These are phyloP conservation scores for Kodamaea nitidulidarum DNA, from an alignment of 805 yeast genomes.

Conservation along the genomic window DNA sequence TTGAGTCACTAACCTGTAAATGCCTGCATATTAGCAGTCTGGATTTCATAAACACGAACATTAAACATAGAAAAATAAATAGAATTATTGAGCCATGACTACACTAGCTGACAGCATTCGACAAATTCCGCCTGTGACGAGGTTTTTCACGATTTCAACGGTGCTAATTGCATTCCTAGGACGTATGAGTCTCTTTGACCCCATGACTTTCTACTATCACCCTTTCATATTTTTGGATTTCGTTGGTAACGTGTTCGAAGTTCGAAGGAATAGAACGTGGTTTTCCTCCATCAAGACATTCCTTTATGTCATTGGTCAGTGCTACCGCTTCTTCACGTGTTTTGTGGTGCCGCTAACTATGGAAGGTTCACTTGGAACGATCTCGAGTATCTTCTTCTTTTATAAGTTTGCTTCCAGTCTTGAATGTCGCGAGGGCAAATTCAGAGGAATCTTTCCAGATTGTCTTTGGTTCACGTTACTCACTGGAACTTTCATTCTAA, in stretches of 20 bases:
- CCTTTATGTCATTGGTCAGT: slow-evolving; percentile 17
- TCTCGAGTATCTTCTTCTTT: slow-evolving; percentile 52
- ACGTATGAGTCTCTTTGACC: background rate
- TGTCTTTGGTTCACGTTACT: slow-evolving; percentile 51
- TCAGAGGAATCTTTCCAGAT: slow-evolving; percentile 50
- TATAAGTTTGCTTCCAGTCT: slow-evolving; percentile 55
- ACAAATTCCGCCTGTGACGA: slow-evolving; percentile 58
- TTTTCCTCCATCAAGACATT: background rate
- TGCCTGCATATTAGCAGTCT: too few relatives aligned
- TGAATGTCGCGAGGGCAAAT: slow-evolving; percentile 43
- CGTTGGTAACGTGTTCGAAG: background rate
- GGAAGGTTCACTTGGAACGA: slow-evolving; percentile 22
- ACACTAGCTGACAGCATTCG: slow-evolving; percentile 19
- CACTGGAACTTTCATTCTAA: slow-evolving; percentile 41
- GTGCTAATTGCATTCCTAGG: slow-evolving; percentile 5
- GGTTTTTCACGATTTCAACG: slow-evolving; percentile 49
- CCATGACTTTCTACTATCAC: background rate
- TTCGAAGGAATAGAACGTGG: background rate
- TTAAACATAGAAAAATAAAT: too few relatives aligned
- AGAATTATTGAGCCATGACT: slow-evolving; percentile 1
- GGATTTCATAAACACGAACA: too few relatives aligned
- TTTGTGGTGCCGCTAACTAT: slow-evolving; percentile 36
- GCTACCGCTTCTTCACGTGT: slow-evolving; percentile 47
- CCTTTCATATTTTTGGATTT: background rate
- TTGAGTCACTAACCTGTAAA: too few relatives aligned